Evolutionary conservation across 179 eudicot genomes (phyloP), one percentile per base, ranked within the genome.

Genomic region (Spergularia azorica): DNA sequence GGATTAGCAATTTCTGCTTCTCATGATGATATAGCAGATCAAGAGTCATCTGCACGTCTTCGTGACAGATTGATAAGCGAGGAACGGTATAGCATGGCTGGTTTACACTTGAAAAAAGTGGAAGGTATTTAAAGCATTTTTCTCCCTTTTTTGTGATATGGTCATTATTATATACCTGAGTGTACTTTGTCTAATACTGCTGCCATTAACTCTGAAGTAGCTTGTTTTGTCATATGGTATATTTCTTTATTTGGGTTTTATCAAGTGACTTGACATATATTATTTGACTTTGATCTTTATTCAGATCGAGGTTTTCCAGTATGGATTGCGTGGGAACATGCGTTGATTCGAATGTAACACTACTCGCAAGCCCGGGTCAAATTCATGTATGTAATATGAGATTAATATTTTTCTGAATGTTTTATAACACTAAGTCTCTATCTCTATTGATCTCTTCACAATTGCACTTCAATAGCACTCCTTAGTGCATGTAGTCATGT

Each of bases 321-420:
- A 58, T 95, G 99, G 99, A 87, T 82, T 75, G 88, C 98, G 9
- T 93, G 99, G 99, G 99, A 98, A 32, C 97, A 90, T 89, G 99
- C 97, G 57, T 87, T 95, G 80, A 91, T 95, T 82, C 92, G 98
- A 80, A 95, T 93, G 93, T 98, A 95, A 79, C 99, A 89, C 79
- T 91, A 95, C 83, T 91, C 97, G 17, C 99, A 95, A 84, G 99
- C 99, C 84, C 95, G 98, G 56, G 98, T 93, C 36, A 95, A 95
- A 83, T 93, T 95, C 80, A 90, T 90, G 99, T 95, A 91, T 79
- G 95, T 74, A 15, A 58, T 56, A 57, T 58, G 57, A 16, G 52
- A 38, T 67, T 72, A 63, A 55, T 83, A 46, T 18, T 46, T 52
- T 21, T 9, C 74, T 72, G 1, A 17, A 48, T 13, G 52, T 15